phyloP scores from a whole-genome alignment of 2,329 filamentous ascomycete genomes.

The Geosmithia morbida region DNA sequence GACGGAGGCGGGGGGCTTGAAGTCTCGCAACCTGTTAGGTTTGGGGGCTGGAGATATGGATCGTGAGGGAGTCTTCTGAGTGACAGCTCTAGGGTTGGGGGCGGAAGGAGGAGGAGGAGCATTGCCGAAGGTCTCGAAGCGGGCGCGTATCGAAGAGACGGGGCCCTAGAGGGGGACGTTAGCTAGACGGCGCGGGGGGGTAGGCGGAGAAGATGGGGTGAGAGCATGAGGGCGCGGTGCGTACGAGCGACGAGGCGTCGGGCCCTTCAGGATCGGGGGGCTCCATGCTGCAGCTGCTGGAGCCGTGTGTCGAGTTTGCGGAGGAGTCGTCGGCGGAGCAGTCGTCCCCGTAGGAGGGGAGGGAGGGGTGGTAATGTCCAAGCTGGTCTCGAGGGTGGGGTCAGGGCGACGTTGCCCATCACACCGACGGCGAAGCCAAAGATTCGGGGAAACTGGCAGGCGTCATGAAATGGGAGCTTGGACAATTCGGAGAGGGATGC shows the following conservation, averaged over 20 bases:
- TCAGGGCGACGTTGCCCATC: slow-evolving; percentile 2
- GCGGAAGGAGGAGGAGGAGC: slow-evolving; percentile 4
- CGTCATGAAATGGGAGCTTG: neutral
- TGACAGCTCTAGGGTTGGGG: slow-evolving; percentile 1
- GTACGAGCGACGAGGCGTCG: slow-evolving; percentile 66
- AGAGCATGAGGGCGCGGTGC: neutral
- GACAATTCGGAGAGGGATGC: neutral
- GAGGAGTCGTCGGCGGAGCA: too few relatives aligned
- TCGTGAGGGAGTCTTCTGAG: slow-evolving; percentile 11
- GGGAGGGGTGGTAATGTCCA: neutral
- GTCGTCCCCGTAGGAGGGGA: neutral
- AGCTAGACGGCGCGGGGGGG: neutral
- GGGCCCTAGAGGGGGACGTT: slow-evolving; percentile 41
- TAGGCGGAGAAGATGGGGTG: neutral
- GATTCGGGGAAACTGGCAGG: neutral
- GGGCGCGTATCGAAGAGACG: slow-evolving; percentile 66
- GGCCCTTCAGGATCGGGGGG: slow-evolving; percentile 35
- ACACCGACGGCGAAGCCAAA: neutral
- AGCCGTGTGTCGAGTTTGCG: neutral
- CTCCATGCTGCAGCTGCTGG: slow-evolving; percentile 11
- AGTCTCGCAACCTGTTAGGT: slow-evolving; percentile 25
- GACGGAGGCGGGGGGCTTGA: slow-evolving; percentile 17
- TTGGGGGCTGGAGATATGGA: slow-evolving; percentile 25
- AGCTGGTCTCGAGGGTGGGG: slow-evolving; percentile 1
- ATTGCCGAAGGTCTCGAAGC: slow-evolving; percentile 59